These are phyloP conservation scores for Botrytis fabae DNA, from an alignment of 2,329 filamentous ascomycete species.

Conservation along the genomic window DNA sequence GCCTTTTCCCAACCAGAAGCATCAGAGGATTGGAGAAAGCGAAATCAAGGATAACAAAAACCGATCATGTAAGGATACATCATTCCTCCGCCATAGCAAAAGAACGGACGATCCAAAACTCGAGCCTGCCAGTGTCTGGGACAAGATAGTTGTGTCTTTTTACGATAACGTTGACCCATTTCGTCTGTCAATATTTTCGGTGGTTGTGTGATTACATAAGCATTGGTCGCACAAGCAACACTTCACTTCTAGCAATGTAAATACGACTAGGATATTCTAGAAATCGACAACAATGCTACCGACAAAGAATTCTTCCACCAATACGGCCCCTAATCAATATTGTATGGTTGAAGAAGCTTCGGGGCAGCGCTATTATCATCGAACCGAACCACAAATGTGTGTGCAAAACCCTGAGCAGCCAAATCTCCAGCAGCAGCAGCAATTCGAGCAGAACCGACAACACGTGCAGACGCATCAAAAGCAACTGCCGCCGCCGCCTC, in stretches of 20 bases:
- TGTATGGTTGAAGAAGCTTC: neutral
- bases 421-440: neutral
- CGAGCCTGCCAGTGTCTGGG: neutral
- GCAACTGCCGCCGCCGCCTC: neutral
- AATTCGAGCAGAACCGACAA: neutral
- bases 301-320: neutral
- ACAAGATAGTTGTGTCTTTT: neutral
- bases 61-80: neutral
- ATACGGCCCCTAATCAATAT: neutral
- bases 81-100: neutral
- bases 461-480: slow-evolving; percentile 11
- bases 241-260: neutral
- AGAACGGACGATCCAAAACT: neutral
- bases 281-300: neutral
- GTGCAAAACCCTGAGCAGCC: neutral
- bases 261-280: neutral
- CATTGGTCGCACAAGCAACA: neutral
- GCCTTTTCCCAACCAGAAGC: neutral
- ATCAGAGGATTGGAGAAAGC: neutral
- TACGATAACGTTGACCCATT: neutral
- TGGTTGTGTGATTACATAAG: neutral
- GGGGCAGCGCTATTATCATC: neutral
- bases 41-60: neutral
- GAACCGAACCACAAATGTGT: neutral
- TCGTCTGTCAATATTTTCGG: neutral